Conservation (phyloP, 345 rosid species). For the Raphanus raphanistrum region DNA sequence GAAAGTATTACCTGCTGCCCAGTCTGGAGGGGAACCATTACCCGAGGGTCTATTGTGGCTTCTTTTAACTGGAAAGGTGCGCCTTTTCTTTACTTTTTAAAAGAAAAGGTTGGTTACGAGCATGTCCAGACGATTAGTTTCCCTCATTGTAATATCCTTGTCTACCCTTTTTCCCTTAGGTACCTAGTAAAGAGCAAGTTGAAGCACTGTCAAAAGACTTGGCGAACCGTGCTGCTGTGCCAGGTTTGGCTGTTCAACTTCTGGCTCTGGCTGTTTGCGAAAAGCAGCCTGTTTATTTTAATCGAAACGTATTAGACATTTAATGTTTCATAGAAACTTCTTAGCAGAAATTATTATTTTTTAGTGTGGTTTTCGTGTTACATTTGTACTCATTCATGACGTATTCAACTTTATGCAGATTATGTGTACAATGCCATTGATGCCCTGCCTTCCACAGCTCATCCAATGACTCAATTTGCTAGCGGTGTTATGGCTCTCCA, state of each 20-base stretch:
- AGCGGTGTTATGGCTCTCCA: slow-evolving; percentile 99
- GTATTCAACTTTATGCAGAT: slow-evolving; percentile 50
- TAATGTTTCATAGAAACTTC: background rate
- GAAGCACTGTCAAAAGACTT: slow-evolving; percentile 81
- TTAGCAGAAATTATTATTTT: background rate
- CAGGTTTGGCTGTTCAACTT: slow-evolving; percentile 55
- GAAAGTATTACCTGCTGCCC: slow-evolving; percentile 80
- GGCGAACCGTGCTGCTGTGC: slow-evolving; percentile 76
- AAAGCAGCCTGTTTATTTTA: slow-evolving; percentile 5
- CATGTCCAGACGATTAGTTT: slow-evolving; percentile 13
- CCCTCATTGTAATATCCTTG: background rate
- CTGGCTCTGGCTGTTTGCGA: slow-evolving; percentile 6
- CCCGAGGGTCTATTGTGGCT: slow-evolving; percentile 99
- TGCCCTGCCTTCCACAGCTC: slow-evolving; percentile 87
- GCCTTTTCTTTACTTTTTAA: slow-evolving; percentile 1
- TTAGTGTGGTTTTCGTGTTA: slow-evolving; percentile 1
- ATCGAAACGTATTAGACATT: slow-evolving; percentile 12
- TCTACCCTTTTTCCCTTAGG: slow-evolving; percentile 38
- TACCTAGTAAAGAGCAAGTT: slow-evolving; percentile 85
- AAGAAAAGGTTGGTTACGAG: background rate
- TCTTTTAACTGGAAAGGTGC: slow-evolving; percentile 97
- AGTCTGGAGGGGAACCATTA: slow-evolving; percentile 89
- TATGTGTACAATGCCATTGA: slow-evolving; percentile 88
- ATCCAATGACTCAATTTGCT: slow-evolving; percentile 97
- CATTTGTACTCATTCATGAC: background rate